Evolutionary conservation across 805 yeast species (phyloP), one percentile per base, ranked within the genome.

Genomic region (Myxozyma geophila): DNA sequence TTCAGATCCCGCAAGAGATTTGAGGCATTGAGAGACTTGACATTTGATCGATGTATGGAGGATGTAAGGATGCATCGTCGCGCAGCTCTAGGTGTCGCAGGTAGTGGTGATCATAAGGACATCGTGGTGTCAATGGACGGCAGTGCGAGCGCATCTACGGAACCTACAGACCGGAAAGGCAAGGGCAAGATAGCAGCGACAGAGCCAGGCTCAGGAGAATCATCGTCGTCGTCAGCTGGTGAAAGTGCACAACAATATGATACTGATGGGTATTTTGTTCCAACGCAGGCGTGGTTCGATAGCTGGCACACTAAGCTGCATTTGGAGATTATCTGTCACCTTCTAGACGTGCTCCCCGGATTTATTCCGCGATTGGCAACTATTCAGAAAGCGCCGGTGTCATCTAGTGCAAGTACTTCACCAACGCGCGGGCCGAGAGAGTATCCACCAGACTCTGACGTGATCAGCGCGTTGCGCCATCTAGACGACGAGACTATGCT

Each of bases 251-350:
- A 17, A 41, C 46, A 44, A 33, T 44, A 35, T 23, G 48, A 23
- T 19, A 15, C 56, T 10, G 37, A 39, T 8, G 47, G 54, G n/a
- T 21, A 36, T 4, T 72, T 84, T 43, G 73, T 83, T 59, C 85
- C 89, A 6, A 77, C 73, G 33, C 81, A 79, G 12, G 88, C 87
- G 4, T 87, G 47, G 76, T 78, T 37, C 72, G 78, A 52, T 13
- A 17, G 48, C 43, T 58, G 60, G 63, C 66, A 64, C 44, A 19
- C 56, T 1, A 40, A 40, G 33, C 49, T 64, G 19, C 66, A 54
- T 41, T 23, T 62, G 13, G 35, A 50, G 40, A 15, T 62, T 36
- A 43, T 59, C 17, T 37, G 28, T 28, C 60, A 62, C 36, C 37
- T 62, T 10, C 37, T 64, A 13, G 61, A 58, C 10, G 58, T 54